Conservation (phyloP, 768 basidiomycete species). For the Mycena metata region DNA sequence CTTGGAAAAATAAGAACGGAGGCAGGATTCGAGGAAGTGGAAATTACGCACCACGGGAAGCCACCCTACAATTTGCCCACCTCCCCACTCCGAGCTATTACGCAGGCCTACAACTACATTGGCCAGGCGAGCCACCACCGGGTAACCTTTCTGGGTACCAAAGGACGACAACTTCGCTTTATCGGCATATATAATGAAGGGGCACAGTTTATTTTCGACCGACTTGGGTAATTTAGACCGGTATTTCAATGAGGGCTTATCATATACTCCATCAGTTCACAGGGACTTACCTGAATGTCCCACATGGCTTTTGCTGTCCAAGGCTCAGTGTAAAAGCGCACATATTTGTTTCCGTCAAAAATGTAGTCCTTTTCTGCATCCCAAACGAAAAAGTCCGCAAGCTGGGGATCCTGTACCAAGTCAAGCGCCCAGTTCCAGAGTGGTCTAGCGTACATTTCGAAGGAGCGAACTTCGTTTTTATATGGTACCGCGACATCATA, state of each 20-base stretch:
- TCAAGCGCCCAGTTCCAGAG: conserved; percentile 47
- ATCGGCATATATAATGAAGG: conserved; percentile 41
- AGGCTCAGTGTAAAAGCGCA: conserved; percentile 50
- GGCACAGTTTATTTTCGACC: conserved; percentile 13
- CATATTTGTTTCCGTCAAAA: conserved; percentile 42
- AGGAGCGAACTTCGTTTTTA: conserved; percentile 18
- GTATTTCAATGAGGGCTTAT: too few relatives aligned
- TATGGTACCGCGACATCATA: conserved; percentile 35
- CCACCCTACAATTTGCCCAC: conserved; percentile 40
- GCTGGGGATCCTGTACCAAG: conserved; percentile 38
- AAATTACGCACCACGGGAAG: conserved; percentile 31
- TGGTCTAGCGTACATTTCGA: conserved; percentile 36
- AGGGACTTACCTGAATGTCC: conserved; percentile 51
- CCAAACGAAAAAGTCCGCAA: conserved; percentile 45
- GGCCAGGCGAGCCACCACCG: conserved; percentile 32
- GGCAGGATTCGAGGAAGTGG: background rate
- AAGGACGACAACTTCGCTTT: conserved; percentile 40
- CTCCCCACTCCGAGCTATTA: conserved; percentile 36
- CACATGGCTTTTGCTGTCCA: conserved; percentile 54
- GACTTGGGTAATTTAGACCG: background rate
- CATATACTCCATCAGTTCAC: background rate
- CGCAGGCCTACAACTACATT: conserved; percentile 32
- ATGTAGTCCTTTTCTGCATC: conserved; percentile 47
- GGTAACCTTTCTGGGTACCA: conserved; percentile 37
- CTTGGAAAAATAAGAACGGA: conserved; percentile 30